A percentile compares a stretch with the other conserved stretches of the same genome.
Evolutionary conservation across 106 monocot genomes (phyloP).

Genomic region (Apostasia ramifera): DNA sequence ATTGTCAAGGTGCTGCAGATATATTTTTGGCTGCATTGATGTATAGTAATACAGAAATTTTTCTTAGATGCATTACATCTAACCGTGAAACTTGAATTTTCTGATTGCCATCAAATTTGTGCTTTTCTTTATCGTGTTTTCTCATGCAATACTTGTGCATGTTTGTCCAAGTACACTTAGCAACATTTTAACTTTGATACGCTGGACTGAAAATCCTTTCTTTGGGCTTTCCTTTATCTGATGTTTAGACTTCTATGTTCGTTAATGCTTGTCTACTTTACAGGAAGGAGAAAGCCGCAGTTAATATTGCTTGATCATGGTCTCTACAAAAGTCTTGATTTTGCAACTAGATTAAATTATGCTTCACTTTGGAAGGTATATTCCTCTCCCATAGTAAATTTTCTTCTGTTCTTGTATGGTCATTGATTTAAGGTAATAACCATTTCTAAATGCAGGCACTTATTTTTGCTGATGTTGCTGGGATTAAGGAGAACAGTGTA

Average conservation of each 20-base stretch:
- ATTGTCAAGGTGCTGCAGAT: too few species aligned
- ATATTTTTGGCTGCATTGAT: too few species aligned
- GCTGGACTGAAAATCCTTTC: not conserved
- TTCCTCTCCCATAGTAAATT: not conserved
- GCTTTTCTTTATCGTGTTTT: not conserved
- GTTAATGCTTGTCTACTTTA: not conserved
- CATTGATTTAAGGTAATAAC: not conserved
- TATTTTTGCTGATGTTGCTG: slow-evolving; percentile 81
- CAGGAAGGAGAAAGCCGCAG: slow-evolving; percentile 80
- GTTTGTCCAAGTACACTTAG: not conserved
- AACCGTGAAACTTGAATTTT: too few species aligned
- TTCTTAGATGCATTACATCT: too few species aligned
- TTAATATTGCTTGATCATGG: slow-evolving; percentile 95
- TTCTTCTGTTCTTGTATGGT: not conserved
- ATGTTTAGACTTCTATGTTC: not conserved
- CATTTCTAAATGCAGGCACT: slow-evolving; percentile 43
- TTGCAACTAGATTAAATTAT: slow-evolving; percentile 69
- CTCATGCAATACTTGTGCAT: not conserved
- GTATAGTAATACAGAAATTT: too few species aligned
- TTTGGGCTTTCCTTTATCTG: not conserved
- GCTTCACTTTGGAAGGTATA: slow-evolving; percentile 93
- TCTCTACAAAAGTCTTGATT: slow-evolving; percentile 84
- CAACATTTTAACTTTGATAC: not conserved
- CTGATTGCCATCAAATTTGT: not conserved
- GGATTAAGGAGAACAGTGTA: slow-evolving; percentile 80